Evolutionary conservation across 768 basidiomycete genomes (phyloP).

Genomic region (Solioccasus polychromus): DNA sequence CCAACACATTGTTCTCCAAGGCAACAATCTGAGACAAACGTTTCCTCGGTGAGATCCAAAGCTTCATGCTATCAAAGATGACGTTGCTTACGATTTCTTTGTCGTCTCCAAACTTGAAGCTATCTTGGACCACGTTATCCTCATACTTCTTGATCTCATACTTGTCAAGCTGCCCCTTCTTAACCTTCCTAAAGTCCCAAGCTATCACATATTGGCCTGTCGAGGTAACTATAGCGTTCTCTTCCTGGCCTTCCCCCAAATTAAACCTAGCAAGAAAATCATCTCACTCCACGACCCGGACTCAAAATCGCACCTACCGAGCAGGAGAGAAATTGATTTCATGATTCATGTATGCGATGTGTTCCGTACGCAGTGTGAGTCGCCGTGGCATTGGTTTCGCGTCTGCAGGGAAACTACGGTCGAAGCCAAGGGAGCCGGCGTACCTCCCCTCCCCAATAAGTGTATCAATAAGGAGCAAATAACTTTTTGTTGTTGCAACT

Average conservation of each 20-base stretch:
- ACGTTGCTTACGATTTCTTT: slow-evolving; percentile 79
- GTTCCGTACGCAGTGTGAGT: slow-evolving; percentile 84
- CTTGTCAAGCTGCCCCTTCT: slow-evolving; percentile 84
- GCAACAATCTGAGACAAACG: slow-evolving; percentile 90
- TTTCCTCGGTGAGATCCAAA: slow-evolving; percentile 6
- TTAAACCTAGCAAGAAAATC: slow-evolving; percentile 68
- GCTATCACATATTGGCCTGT: slow-evolving; percentile 90
- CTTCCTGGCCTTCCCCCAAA: slow-evolving; percentile 79
- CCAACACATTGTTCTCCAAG: slow-evolving; percentile 88
- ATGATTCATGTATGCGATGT: slow-evolving; percentile 91
- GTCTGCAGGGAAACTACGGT: slow-evolving; percentile 91
- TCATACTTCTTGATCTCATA: slow-evolving; percentile 98
- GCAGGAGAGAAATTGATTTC: slow-evolving; percentile 89
- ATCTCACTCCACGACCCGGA: background rate
- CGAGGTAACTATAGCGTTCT: slow-evolving; percentile 94
- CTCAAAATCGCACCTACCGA: slow-evolving; percentile 49
- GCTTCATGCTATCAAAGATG: background rate
- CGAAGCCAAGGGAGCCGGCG: slow-evolving; percentile 82
- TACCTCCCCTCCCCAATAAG: slow-evolving; percentile 90
- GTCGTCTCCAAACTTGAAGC: slow-evolving; percentile 97
- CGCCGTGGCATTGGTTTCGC: slow-evolving; percentile 90
- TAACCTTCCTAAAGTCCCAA: slow-evolving; percentile 97
- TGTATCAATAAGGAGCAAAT: slow-evolving; percentile 91
- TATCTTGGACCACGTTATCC: slow-evolving; percentile 93
- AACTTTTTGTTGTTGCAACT: slow-evolving; percentile 93